Evolutionary conservation across 2,329 filamentous ascomycete species (phyloP), one percentile per base, ranked within the genome.

Genomic region (Ophiocordyceps robertsii): DNA sequence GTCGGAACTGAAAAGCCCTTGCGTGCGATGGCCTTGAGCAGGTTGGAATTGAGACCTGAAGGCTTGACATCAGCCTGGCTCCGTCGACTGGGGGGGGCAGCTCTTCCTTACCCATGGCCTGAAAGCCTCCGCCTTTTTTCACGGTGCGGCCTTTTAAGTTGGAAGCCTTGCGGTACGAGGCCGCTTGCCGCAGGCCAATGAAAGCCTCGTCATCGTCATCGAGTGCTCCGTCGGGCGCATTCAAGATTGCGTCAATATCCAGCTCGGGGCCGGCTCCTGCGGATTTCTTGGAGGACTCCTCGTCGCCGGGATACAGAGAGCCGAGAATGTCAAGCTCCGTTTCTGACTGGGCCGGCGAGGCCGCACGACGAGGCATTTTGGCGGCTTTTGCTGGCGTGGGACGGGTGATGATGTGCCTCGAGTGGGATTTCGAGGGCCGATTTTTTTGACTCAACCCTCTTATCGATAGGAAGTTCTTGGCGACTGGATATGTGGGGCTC

Each of bases 1-100:
- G 92, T 98, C 4, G 93, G 93, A 3, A 96, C 86, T 1, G 84
- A 87, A 64, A 95, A 98, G 14, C 92, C 93, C 65, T 96, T 98
- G 53, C 85, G 77, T 12, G 84, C 77, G 50, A 98, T 96, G 2
- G 92, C 87, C 57, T 93, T 92, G 21, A 98, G 71, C 5, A 98
- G 71, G 51, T 84, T 81, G 11, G 80, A 70, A 64, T 85, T 94
- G 44, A 96, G 67, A 33, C 84, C 78, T 82, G 44, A 10, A 19
- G 10, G 5, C 21, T 19, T 27, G 5, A n/a, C 8, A 29, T 41
- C 14, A 41, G 39, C n/a, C 24, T 30, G 14, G 17, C 11, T 6
- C n/a, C 5, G 27, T 8, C 19, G 31, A 24, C 19, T 16, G 3
- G 7, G 6, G 24, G 24, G 13, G 17, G 29, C 24, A 21, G 10